Conservation (phyloP, 805 yeast species). For the Citeromyces matritensis region DNA sequence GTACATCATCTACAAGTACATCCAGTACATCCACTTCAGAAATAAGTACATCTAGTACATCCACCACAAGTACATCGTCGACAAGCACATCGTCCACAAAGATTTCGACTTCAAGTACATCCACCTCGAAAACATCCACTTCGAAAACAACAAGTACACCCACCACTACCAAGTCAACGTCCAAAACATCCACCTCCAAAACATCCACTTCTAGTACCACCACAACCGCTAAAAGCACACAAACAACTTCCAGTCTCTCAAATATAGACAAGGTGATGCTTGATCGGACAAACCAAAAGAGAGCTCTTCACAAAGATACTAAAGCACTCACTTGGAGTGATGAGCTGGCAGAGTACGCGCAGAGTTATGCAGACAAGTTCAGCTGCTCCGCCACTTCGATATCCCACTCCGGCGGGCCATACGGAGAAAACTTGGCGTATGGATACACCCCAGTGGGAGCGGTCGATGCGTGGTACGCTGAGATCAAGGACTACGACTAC, state of each 20-base stretch:
- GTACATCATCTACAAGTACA: conserved; percentile 6
- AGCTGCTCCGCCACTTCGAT: conserved; percentile 36
- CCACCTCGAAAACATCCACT: conserved; percentile 7
- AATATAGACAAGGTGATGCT: conserved; percentile 29
- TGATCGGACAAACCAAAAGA: conserved; percentile 42
- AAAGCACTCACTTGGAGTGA: conserved; percentile 39
- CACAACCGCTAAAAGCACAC: conserved; percentile 4
- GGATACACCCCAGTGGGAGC: conserved; percentile 49
- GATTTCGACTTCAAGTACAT: conserved; percentile 7
- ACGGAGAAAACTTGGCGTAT: conserved; percentile 71
- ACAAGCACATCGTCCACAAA: conserved; percentile 8
- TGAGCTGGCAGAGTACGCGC: conserved; percentile 38
- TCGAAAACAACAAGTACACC: conserved; percentile 9
- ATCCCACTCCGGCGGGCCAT: conserved; percentile 45
- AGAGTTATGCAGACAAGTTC: conserved; percentile 35
- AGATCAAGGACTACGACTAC: conserved; percentile 36
- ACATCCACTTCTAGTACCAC: conserved; percentile 8
- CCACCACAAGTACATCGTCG: conserved; percentile 9
- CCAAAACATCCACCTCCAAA: conserved; percentile 8
- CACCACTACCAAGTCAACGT: conserved; percentile 11
- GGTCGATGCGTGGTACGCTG: conserved; percentile 66
- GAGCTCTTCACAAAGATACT: conserved; percentile 39
- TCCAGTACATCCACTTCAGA: conserved; percentile 5
- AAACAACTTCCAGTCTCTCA: conserved; percentile 8
- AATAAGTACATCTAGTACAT: conserved; percentile 7